Conservation (phyloP, 768 basidiomycete genomes). For the Amanita rimosa region DNA sequence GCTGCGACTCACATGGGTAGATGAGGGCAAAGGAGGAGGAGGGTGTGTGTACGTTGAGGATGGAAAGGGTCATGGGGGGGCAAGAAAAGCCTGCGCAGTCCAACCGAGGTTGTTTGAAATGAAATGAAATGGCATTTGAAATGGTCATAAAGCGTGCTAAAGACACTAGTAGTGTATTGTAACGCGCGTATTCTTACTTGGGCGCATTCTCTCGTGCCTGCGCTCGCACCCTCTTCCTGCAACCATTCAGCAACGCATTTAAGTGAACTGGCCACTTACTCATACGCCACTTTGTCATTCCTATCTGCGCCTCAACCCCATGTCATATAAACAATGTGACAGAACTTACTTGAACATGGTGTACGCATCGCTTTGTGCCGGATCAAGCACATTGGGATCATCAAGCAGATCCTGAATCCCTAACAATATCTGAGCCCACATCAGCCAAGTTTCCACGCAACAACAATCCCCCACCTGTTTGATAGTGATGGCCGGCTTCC, state of each 20-base stretch:
- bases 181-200: too few relatives aligned
- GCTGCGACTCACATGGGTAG: conserved; percentile 52
- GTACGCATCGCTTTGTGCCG: conserved; percentile 97
- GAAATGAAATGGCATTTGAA: neutral
- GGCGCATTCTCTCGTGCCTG: conserved; percentile 89
- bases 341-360: conserved; percentile 90
- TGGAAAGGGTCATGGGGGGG: conserved; percentile 20
- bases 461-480: conserved; percentile 62
- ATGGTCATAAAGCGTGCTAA: too few relatives aligned
- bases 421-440: conserved; percentile 61
- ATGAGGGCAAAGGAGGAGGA: conserved; percentile 61
- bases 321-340: neutral
- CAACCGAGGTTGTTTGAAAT: neutral
- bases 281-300: conserved; percentile 90
- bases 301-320: conserved; percentile 26
- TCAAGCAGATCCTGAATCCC: conserved; percentile 95
- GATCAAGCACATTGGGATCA: conserved; percentile 94
- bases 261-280: conserved; percentile 65
- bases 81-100: neutral
- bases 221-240: conserved; percentile 64
- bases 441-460: neutral
- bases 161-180: too few relatives aligned
- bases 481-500: conserved; percentile 98
- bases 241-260: conserved; percentile 4
- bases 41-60: conserved; percentile 73